These are phyloP conservation scores for Pulveroboletus sp. DNA, from an alignment of 768 basidiomycete species.

Conservation along the genomic window DNA sequence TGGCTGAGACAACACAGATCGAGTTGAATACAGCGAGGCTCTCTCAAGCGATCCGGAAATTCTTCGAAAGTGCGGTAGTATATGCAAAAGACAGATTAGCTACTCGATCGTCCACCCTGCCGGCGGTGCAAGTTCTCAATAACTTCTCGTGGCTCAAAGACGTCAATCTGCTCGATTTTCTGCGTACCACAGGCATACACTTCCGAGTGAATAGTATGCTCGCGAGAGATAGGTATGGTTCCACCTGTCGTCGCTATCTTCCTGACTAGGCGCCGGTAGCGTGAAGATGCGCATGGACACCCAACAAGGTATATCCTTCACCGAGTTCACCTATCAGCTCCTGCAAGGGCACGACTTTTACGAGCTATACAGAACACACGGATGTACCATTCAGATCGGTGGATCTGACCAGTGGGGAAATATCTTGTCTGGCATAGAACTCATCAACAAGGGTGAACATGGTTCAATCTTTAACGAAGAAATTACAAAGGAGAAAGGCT, in stretches of 20 bases:
- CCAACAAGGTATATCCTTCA: constrained; percentile 91
- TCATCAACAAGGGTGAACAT: constrained; percentile 58
- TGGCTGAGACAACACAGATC: constrained; percentile 56
- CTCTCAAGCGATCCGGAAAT: constrained; percentile 57
- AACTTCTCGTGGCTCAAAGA: constrained; percentile 77
- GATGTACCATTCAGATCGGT: constrained; percentile 85
- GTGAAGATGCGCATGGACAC: constrained; percentile 77
- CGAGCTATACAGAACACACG: constrained; percentile 56
- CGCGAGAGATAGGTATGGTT: constrained; percentile 74
- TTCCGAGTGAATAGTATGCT: constrained; percentile 88
- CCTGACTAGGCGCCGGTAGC: constrained; percentile 38
- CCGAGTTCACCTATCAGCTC: constrained; percentile 96
- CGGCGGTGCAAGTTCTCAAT: constrained; percentile 46
- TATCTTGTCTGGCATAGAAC: constrained; percentile 88
- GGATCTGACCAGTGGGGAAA: constrained; percentile 99
- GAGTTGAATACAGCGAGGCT: constrained; percentile 64
- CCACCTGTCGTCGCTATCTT: background rate
- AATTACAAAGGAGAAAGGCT: constrained; percentile 41
- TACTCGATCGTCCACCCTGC: constrained; percentile 4
- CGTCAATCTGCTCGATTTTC: constrained; percentile 76
- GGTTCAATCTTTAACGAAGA: background rate
- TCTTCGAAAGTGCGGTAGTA: constrained; percentile 62
- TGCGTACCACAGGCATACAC: constrained; percentile 75
- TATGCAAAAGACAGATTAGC: constrained; percentile 49
- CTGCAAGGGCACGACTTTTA: constrained; percentile 96